Conservation (phyloP, 495 filamentous ascomycete genomes). For the Xylaria intraflava region DNA sequence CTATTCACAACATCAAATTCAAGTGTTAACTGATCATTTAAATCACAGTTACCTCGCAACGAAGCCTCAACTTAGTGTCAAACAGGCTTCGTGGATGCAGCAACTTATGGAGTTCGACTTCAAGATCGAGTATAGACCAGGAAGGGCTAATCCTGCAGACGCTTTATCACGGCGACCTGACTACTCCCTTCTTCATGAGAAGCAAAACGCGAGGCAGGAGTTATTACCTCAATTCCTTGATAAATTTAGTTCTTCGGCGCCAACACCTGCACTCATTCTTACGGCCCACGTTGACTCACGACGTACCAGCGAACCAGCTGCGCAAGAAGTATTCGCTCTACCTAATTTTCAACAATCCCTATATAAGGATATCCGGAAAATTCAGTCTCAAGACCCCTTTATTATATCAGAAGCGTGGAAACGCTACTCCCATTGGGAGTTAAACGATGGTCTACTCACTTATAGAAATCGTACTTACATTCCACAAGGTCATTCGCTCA, state of each 20-base stretch:
- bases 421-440: no score
- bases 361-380: no score
- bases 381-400: no score
- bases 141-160: conserved; percentile 13
- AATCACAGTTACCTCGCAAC: conserved; percentile 14
- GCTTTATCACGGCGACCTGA: conserved; percentile 11
- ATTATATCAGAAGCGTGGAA: no score
- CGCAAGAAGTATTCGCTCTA: no score
- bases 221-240: neutral
- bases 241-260: no score
- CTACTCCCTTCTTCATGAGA: neutral
- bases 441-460: neutral
- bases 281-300: no score
- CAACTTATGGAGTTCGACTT: conserved; percentile 13
- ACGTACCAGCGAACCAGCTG: no score
- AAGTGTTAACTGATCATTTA: conserved; percentile 15
- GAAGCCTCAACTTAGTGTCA: neutral
- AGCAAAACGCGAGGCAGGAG: neutral
- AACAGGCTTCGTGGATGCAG: conserved; percentile 14
- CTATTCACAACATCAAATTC: conserved; percentile 1
- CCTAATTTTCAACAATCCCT: no score
- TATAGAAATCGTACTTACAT: neutral
- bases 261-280: no score
- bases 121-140: conserved; percentile 13
- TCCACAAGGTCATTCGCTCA: neutral